A percentile compares a stretch with the other conserved stretches of the same genome.
phyloP scores from a whole-genome alignment of 371 early-diverging fungal species.

The Syncephalastrum monosporum region DNA sequence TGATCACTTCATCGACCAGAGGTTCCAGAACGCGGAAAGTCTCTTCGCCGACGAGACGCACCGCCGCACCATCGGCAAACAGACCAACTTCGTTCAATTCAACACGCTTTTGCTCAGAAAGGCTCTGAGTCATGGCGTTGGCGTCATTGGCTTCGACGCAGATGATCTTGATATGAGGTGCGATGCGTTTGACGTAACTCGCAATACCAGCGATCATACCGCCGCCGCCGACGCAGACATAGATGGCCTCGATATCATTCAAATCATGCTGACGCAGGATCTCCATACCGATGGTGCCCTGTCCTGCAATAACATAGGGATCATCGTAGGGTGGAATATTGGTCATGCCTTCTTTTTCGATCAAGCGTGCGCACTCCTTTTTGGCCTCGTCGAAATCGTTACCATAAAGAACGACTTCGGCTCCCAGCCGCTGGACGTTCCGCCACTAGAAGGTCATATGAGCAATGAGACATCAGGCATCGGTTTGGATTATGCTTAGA shows the following conservation, averaged over 20 bases:
- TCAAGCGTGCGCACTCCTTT: constrained; percentile 73
- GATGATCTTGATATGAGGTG: constrained; percentile 81
- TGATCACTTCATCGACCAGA: constrained; percentile 80
- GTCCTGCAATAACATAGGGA: constrained; percentile 97
- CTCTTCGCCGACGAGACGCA: constrained; percentile 87
- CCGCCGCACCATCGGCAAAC: constrained; percentile 97
- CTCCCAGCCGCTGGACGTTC: constrained; percentile 91
- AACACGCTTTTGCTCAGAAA: constrained; percentile 63
- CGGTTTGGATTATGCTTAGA: background rate
- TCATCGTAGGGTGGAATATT: constrained; percentile 97
- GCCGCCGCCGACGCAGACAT: constrained; percentile 93
- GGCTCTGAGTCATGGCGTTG: constrained; percentile 83
- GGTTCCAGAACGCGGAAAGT: constrained; percentile 73
- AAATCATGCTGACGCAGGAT: constrained; percentile 78
- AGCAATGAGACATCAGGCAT: background rate
- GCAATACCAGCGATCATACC: constrained; percentile 92
- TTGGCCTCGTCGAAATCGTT: constrained; percentile 95
- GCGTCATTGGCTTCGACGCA: constrained; percentile 93
- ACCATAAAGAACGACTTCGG: constrained; percentile 83
- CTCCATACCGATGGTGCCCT: constrained; percentile 95
- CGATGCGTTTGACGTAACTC: constrained; percentile 86
- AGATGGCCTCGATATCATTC: constrained; percentile 80
- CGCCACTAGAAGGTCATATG: constrained; percentile 68
- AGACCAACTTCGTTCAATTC: constrained; percentile 82
- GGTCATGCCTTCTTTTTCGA: constrained; percentile 67